Conservation (phyloP, 2,329 filamentous ascomycete species). For the Ophiostoma sp. region DNA sequence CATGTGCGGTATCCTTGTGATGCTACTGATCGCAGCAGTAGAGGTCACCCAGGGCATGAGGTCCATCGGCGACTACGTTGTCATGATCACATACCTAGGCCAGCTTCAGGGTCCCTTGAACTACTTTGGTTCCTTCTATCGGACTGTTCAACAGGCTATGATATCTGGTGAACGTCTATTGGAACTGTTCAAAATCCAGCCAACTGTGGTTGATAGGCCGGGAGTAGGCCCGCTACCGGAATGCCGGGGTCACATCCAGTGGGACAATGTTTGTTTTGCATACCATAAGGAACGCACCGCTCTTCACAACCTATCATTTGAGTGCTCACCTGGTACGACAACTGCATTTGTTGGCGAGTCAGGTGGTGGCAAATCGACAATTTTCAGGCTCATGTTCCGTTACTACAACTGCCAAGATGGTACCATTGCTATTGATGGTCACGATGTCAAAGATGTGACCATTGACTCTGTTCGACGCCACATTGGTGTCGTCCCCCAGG, state of each 20-base stretch:
- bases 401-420: slow-evolving; percentile 87
- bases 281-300: slow-evolving; percentile 86
- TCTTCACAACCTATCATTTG: slow-evolving; percentile 75
- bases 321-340: slow-evolving; percentile 81
- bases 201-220: slow-evolving; percentile 77
- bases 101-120: slow-evolving; percentile 77
- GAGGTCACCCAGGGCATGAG: slow-evolving; percentile 65
- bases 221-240: slow-evolving; percentile 56
- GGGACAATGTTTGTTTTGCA: slow-evolving; percentile 83
- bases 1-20: slow-evolving; percentile 67
- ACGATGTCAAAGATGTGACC: slow-evolving; percentile 77
- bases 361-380: slow-evolving; percentile 91
- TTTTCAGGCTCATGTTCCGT: slow-evolving; percentile 91
- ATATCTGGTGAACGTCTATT: slow-evolving; percentile 94
- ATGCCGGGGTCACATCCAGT: slow-evolving; percentile 77
- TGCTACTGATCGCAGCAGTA: slow-evolving; percentile 69
- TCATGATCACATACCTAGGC: slow-evolving; percentile 68
- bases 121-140: slow-evolving; percentile 91
- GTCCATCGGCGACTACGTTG: slow-evolving; percentile 65
- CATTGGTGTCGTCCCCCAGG: slow-evolving; percentile 95
- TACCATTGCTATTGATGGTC: slow-evolving; percentile 76
- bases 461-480: slow-evolving; percentile 88
- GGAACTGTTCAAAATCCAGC: slow-evolving; percentile 93
- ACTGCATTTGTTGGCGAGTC: slow-evolving; percentile 96
- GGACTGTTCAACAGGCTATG: slow-evolving; percentile 92